Percentiles rank a stretch among this genome's conserved stretches.
phyloP scores from a whole-genome alignment of 345 rosid genomes.

The Ceriops decandra region DNA sequence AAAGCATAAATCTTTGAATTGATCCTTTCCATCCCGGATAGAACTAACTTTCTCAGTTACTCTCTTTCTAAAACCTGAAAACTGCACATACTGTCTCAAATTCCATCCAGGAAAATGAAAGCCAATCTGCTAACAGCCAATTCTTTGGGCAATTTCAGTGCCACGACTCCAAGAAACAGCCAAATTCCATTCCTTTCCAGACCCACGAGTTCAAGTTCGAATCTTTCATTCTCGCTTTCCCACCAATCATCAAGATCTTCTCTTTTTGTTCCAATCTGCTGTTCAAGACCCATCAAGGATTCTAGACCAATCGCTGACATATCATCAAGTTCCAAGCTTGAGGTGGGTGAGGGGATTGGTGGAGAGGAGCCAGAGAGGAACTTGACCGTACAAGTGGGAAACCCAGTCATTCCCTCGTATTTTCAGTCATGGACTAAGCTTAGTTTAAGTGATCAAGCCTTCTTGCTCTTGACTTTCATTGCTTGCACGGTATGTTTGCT shows the following conservation, averaged over 20 bases:
- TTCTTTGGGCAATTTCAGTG: conserved; percentile 15
- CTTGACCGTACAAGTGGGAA: conserved; percentile 49
- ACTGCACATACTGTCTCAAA: too few species aligned
- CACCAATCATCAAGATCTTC: conserved; percentile 20
- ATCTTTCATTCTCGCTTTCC: conserved; percentile 16
- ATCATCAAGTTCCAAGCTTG: conserved; percentile 7
- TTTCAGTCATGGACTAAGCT: conserved; percentile 35
- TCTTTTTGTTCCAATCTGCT: conserved; percentile 30
- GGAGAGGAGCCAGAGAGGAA: conserved; percentile 31
- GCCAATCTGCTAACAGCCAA: conserved; percentile 24
- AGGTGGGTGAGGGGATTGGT: conserved; percentile 8
- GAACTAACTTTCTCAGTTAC: background rate
- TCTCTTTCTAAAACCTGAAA: background rate
- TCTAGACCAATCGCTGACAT: conserved; percentile 14
- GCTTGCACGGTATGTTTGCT: conserved; percentile 67
- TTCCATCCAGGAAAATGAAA: conserved; percentile 29
- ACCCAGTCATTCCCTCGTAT: conserved; percentile 43
- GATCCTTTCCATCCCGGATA: too few species aligned
- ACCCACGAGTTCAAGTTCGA: conserved; percentile 14
- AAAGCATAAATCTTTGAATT: too few species aligned
- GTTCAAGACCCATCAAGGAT: conserved; percentile 25
- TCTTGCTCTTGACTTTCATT: conserved; percentile 66
- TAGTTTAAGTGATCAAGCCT: conserved; percentile 68
- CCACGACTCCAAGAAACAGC: conserved; percentile 11
- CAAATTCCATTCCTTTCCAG: conserved; percentile 19